A percentile compares a stretch with the other conserved stretches of the same genome.
Conservation (phyloP, 257 asterid genomes). For the Plantago elongata region DNA sequence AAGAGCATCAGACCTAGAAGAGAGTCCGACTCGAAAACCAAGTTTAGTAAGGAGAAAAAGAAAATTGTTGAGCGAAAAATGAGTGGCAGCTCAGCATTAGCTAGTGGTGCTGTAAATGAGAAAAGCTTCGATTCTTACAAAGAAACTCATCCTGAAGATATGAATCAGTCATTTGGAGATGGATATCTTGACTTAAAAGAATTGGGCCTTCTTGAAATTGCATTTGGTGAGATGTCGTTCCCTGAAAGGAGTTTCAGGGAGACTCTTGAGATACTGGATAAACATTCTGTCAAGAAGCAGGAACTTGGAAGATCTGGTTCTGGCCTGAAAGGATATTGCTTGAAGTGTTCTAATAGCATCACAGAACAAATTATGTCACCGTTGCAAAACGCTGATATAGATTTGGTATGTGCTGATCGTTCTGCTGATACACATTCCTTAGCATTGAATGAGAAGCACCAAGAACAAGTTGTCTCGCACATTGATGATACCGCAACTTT, state of each 20-base stretch:
- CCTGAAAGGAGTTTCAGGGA: slow-evolving; percentile 48
- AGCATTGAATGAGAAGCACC: slow-evolving; percentile 15
- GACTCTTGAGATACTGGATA: slow-evolving; percentile 26
- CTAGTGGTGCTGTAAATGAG: slow-evolving; percentile 12
- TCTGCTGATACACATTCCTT: background rate
- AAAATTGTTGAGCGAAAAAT: slow-evolving; percentile 21
- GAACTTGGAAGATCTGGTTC: slow-evolving; percentile 21
- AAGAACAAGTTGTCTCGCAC: slow-evolving; percentile 14
- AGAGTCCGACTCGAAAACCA: slow-evolving; percentile 21
- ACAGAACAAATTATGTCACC: slow-evolving; percentile 14
- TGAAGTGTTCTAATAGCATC: slow-evolving; percentile 30
- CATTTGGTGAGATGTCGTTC: slow-evolving; percentile 47
- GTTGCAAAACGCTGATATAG: slow-evolving; percentile 15
- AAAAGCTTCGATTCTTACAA: slow-evolving; percentile 14
- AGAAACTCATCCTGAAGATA: slow-evolving; percentile 20
- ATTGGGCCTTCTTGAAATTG: slow-evolving; percentile 28
- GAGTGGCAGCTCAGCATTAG: background rate
- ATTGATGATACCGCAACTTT: slow-evolving; percentile 5
- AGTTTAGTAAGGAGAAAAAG: slow-evolving; percentile 24
- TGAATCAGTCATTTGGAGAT: slow-evolving; percentile 15
- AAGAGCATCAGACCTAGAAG: slow-evolving; percentile 27
- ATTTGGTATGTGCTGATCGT: background rate
- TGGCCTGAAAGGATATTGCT: slow-evolving; percentile 25
- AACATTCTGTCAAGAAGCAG: slow-evolving; percentile 27
- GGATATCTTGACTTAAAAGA: slow-evolving; percentile 17